Conservation (phyloP, 129 eudicot species). For the Scalesia atractyloides region DNA sequence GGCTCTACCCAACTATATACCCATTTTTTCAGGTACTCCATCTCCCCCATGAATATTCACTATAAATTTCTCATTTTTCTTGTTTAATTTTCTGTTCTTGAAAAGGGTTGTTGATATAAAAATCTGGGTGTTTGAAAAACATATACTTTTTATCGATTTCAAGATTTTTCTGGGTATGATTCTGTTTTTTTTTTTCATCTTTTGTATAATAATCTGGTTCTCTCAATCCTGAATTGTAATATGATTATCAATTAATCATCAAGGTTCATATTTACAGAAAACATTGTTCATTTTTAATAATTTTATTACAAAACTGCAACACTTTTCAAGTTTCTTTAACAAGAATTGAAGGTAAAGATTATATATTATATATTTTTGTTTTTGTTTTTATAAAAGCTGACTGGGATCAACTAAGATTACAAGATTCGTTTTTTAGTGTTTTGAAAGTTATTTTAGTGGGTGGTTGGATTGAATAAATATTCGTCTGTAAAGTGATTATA, state of each 20-base stretch:
- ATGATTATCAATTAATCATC: neutral
- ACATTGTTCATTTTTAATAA: neutral
- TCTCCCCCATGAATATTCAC: neutral
- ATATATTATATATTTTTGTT: neutral
- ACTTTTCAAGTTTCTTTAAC: neutral
- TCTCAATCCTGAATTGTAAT: neutral
- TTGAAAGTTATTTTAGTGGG: neutral
- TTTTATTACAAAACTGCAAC: neutral
- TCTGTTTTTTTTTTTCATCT: neutral
- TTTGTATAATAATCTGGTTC: conserved; percentile 5
- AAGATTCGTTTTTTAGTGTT: neutral
- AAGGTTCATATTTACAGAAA: neutral
- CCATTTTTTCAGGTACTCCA: conserved; percentile 28
- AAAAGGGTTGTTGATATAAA: conserved; percentile 14
- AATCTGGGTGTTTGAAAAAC: neutral
- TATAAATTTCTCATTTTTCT: conserved; percentile 20
- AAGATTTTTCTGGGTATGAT: conserved; percentile 2
- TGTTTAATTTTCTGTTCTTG: conserved; percentile 13
- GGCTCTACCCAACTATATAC: neutral
- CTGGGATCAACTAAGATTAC: conserved; percentile 11
- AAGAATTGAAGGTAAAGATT: too few species aligned
- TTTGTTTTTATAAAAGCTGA: neutral
- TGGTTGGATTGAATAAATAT: neutral
- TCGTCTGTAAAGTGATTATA: neutral
- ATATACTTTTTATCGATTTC: neutral